phyloP scores from a whole-genome alignment of 1,139 yeast genomes.

The Candida tetrigidarum region DNA sequence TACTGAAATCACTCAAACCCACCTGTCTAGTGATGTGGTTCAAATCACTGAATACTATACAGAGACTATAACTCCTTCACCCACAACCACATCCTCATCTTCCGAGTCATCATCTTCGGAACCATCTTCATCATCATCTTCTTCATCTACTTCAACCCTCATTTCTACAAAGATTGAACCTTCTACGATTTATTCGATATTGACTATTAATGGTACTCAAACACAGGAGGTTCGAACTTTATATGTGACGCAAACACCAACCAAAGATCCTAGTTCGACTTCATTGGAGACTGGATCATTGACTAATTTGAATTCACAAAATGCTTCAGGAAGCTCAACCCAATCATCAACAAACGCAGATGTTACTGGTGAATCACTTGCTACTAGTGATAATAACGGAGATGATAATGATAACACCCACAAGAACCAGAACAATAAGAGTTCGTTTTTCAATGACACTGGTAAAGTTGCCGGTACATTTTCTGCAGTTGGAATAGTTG shows the following conservation, averaged over 20 bases:
- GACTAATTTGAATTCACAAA: constrained; percentile 1
- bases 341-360: constrained; percentile 15
- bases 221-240: constrained; percentile 24
- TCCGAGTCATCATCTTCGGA: constrained; percentile 21
- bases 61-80: constrained; percentile 13
- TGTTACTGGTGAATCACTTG: constrained; percentile 4
- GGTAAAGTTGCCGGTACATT: constrained; percentile 79
- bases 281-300: constrained; percentile 6
- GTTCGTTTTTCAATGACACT: constrained; percentile 53
- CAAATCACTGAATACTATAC: constrained; percentile 15
- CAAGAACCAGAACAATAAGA: constrained; percentile 17
- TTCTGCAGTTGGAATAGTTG: constrained; percentile 67
- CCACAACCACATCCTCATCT: constrained; percentile 20
- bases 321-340: constrained; percentile 1
- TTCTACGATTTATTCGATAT: constrained; percentile 19
- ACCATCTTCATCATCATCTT: constrained; percentile 16
- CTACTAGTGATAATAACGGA: constrained; percentile 11
- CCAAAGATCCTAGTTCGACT: constrained; percentile 15
- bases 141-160: constrained; percentile 6
- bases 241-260: constrained; percentile 23
- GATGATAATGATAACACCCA: background rate
- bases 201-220: constrained; percentile 27
- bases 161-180: constrained; percentile 13
- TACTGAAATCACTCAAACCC: constrained; percentile 18
- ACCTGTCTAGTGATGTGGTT: constrained; percentile 14